A percentile compares a stretch with the other conserved stretches of the same genome.
These are phyloP conservation scores for Gamarada debralockiae DNA, from an alignment of 495 filamentous ascomycete species.

Conservation along the genomic window DNA sequence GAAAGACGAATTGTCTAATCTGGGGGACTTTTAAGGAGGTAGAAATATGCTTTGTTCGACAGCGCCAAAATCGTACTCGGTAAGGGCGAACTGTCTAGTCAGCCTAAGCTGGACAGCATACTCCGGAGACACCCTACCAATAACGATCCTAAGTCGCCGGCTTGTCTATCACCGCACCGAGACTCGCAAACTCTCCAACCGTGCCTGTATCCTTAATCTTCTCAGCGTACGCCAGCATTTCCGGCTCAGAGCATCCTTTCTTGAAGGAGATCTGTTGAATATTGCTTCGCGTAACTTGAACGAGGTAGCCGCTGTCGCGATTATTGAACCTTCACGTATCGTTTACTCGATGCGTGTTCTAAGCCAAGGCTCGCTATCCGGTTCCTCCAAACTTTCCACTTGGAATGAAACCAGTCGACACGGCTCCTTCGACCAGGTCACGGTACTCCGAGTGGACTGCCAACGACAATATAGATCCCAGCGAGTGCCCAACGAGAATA, in stretches of 20 bases:
- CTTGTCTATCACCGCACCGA: too few relatives aligned
- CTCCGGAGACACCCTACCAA: too few relatives aligned
- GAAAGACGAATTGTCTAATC: too few relatives aligned
- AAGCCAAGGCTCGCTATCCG: not conserved
- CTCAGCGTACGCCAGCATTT: too few relatives aligned
- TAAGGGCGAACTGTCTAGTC: too few relatives aligned
- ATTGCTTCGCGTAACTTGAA: conserved; percentile 25
- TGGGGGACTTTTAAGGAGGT: too few relatives aligned
- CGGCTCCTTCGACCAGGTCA: not conserved
- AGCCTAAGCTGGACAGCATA: too few relatives aligned
- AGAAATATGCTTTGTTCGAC: too few relatives aligned
- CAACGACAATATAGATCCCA: conserved; percentile 21
- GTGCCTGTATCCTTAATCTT: too few relatives aligned
- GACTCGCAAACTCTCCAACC: too few relatives aligned
- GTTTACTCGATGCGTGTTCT: conserved; percentile 5
- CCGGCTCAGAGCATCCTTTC: conserved; percentile 11
- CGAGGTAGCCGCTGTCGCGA: conserved; percentile 41
- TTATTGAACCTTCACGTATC: conserved; percentile 25
- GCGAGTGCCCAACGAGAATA: conserved; percentile 24
- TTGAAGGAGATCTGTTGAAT: conserved; percentile 24
- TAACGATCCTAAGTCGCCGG: too few relatives aligned
- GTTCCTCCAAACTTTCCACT: not conserved
- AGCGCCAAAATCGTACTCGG: too few relatives aligned
- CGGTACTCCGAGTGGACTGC: conserved; percentile 22
- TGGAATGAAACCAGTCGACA: not conserved